Evolutionary conservation across 2,329 filamentous ascomycete species (phyloP).

Genomic region (Diaporthe sp.): DNA sequence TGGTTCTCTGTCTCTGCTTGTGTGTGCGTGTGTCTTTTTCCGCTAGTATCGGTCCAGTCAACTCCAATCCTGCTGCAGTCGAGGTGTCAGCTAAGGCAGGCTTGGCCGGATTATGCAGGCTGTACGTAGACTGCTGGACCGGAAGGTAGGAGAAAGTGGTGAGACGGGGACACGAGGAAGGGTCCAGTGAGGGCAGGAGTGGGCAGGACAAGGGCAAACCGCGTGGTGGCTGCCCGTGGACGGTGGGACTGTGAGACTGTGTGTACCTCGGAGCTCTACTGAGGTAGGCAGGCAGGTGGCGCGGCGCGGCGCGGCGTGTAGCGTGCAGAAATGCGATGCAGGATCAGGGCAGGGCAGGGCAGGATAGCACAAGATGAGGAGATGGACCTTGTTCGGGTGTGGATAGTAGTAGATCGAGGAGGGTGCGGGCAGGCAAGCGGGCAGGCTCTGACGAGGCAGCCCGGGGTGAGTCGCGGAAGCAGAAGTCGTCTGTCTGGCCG

Average conservation of each 20-base stretch:
- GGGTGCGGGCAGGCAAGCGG: neutral
- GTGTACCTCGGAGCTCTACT: slow-evolving; percentile 31
- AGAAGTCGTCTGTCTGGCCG: neutral
- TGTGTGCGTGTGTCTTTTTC: neutral
- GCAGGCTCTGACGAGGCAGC: neutral
- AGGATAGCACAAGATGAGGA: neutral
- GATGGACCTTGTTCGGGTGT: slow-evolving; percentile 14
- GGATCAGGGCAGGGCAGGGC: slow-evolving; percentile 22
- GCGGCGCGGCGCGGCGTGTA: slow-evolving; percentile 31
- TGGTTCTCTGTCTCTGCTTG: slow-evolving; percentile 1
- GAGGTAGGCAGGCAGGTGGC: slow-evolving; percentile 3
- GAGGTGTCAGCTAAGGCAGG: slow-evolving; percentile 33
- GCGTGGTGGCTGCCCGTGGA: slow-evolving; percentile 19
- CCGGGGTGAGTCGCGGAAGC: neutral
- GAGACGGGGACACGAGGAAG: slow-evolving; percentile 3
- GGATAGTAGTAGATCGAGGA: neutral
- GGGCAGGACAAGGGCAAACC: slow-evolving; percentile 12
- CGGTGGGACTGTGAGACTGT: slow-evolving; percentile 14
- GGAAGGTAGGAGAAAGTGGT: slow-evolving; percentile 4
- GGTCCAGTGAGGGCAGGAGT: slow-evolving; percentile 12
- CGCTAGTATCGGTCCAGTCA: slow-evolving; percentile 20
- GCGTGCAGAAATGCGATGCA: slow-evolving; percentile 36
- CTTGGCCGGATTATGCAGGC: slow-evolving; percentile 24
- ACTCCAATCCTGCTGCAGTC: slow-evolving; percentile 28
- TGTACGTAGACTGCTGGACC: slow-evolving; percentile 17